Percentiles rank a stretch among this genome's conserved stretches.
These are phyloP conservation scores for Penicillium antarcticum DNA, from an alignment of 495 filamentous ascomycete genomes.

Conservation along the genomic window DNA sequence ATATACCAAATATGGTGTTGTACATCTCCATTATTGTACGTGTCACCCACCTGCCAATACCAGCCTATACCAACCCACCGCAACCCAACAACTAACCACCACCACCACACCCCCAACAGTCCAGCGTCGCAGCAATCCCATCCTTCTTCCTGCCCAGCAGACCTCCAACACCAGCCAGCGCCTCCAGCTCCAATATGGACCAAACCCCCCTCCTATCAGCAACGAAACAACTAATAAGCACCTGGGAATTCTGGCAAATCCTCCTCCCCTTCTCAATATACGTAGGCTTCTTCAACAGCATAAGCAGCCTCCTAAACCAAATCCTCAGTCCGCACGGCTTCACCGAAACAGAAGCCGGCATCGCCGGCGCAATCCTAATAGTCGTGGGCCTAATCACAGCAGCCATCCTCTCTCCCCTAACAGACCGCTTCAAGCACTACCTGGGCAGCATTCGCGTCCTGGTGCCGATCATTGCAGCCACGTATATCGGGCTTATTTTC, in stretches of 20 bases:
- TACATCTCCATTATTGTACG: slow-evolving; percentile 82
- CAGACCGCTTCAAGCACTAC: slow-evolving; percentile 81
- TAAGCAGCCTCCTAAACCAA: slow-evolving; percentile 86
- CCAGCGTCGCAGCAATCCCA: slow-evolving; percentile 68
- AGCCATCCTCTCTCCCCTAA: slow-evolving; percentile 73
- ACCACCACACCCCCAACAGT: slow-evolving; percentile 34
- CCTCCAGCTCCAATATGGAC: slow-evolving; percentile 42
- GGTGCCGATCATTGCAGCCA: slow-evolving; percentile 69
- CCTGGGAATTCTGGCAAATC: slow-evolving; percentile 74
- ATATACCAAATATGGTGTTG: slow-evolving; percentile 79
- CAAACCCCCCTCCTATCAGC: slow-evolving; percentile 50
- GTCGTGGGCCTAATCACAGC: slow-evolving; percentile 76
- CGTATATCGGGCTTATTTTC: slow-evolving; percentile 77
- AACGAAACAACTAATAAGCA: slow-evolving; percentile 41
- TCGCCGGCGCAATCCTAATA: slow-evolving; percentile 88
- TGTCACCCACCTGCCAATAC: not conserved
- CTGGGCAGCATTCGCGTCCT: slow-evolving; percentile 69
- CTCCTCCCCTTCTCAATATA: slow-evolving; percentile 75
- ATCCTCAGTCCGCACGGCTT: slow-evolving; percentile 81
- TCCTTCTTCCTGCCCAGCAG: slow-evolving; percentile 79
- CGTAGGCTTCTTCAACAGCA: slow-evolving; percentile 89
- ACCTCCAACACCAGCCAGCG: slow-evolving; percentile 72
- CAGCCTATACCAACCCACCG: not conserved
- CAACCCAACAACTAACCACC: slow-evolving; percentile 5
- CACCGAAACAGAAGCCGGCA: slow-evolving; percentile 77